Evolutionary conservation across 768 basidiomycete species (phyloP).

Genomic region (Tulasnella calospora): DNA sequence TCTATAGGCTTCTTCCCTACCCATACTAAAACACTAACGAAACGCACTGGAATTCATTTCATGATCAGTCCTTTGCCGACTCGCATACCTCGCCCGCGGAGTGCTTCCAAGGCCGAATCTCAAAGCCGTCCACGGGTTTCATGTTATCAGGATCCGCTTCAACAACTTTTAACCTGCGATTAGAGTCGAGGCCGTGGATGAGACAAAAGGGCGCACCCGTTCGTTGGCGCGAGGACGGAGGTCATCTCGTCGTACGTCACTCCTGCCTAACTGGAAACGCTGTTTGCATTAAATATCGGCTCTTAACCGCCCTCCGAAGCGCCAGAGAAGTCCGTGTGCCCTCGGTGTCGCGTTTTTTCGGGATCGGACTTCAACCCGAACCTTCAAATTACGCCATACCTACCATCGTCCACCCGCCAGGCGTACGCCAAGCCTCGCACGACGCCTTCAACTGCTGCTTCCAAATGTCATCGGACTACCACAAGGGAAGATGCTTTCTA

Average conservation of each 20-base stretch:
- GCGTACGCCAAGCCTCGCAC: conserved; percentile 72
- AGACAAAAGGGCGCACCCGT: not conserved
- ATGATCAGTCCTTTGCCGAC: not conserved
- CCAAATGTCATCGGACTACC: not conserved
- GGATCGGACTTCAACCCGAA: conserved; percentile 63
- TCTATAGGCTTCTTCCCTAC: not conserved
- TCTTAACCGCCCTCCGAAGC: conserved; percentile 25
- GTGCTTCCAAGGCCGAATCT: conserved; percentile 29
- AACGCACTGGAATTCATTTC: too few species aligned
- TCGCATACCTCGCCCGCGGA: conserved; percentile 28
- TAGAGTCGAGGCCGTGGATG: conserved; percentile 27
- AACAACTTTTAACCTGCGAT: conserved; percentile 17
- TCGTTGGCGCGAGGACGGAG: conserved; percentile 24
- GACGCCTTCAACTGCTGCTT: conserved; percentile 36
- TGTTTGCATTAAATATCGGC: not conserved
- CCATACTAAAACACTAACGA: not conserved
- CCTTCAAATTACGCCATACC: conserved; percentile 52
- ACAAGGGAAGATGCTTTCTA: not conserved
- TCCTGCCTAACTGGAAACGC: not conserved
- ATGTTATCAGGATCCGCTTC: conserved; percentile 29
- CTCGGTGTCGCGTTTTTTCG: too few species aligned
- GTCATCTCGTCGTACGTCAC: conserved; percentile 28
- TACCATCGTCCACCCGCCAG: conserved; percentile 57
- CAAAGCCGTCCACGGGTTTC: conserved; percentile 13
- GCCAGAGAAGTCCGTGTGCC: conserved; percentile 41